Evolutionary conservation across 768 basidiomycete genomes (phyloP).

Genomic region (Sporobolomyces pararoseus): DNA sequence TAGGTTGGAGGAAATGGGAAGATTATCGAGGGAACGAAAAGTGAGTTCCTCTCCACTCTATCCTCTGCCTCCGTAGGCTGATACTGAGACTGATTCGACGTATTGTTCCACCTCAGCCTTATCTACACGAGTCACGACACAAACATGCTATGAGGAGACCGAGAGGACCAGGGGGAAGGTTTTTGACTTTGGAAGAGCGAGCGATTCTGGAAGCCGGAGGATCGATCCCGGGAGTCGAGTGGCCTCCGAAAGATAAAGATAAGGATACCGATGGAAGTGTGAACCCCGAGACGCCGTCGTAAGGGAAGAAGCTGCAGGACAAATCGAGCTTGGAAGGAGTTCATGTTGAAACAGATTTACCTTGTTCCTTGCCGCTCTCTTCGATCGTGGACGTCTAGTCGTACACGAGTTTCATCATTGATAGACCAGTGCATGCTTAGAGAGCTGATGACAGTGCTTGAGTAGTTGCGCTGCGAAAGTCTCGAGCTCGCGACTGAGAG

Average conservation of each 20-base stretch:
- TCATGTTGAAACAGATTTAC: no score
- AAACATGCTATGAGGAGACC: constrained; percentile 97
- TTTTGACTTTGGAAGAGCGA: constrained; percentile 90
- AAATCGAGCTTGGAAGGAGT: no score
- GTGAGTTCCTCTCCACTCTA: constrained; percentile 47
- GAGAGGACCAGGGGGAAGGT: constrained; percentile 92
- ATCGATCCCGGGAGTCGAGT: constrained; percentile 33
- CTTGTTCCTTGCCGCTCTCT: no score
- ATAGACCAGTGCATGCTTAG: no score
- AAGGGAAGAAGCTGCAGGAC: no score
- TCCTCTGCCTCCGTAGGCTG: background rate
- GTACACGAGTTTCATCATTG: no score
- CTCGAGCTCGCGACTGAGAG: no score
- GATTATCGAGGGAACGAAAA: constrained; percentile 88
- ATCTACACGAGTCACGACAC: constrained; percentile 96
- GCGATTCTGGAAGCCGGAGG: constrained; percentile 35
- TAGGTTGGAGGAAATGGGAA: constrained; percentile 86
- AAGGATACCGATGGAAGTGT: constrained; percentile 9
- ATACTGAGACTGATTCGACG: background rate
- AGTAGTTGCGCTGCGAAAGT: no score
- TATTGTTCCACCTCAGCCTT: constrained; percentile 74
- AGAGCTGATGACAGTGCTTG: no score
- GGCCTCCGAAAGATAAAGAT: constrained; percentile 32
- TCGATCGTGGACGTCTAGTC: no score
- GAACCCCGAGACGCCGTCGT: constrained; percentile 1